Conservation (phyloP, 2,329 filamentous ascomycete genomes). For the Tolypocladium guangdongense region DNA sequence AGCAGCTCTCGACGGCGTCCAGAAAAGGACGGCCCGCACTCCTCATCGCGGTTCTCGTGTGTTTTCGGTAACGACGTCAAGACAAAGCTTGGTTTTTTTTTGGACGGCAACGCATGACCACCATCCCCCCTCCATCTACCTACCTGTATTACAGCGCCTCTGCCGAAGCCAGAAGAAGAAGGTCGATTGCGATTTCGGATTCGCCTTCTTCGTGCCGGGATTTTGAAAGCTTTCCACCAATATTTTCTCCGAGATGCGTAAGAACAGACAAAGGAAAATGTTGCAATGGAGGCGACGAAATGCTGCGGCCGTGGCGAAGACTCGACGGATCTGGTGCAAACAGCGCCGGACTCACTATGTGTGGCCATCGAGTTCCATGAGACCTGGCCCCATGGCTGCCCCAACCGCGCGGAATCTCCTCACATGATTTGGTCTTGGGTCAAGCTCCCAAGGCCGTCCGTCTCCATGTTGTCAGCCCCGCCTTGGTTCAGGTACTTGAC, state of each 20-base stretch:
- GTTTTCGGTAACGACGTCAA: background rate
- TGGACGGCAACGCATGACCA: background rate
- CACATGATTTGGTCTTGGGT: slow-evolving; percentile 99
- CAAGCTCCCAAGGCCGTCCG: slow-evolving; percentile 59
- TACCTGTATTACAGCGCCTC: slow-evolving; percentile 8
- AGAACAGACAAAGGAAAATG: background rate
- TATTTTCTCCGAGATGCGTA: background rate
- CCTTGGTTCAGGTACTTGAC: slow-evolving; percentile 80
- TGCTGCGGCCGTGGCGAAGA: background rate
- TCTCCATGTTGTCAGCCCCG: slow-evolving; percentile 69
- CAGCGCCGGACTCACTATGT: background rate
- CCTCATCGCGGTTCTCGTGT: background rate
- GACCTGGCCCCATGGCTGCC: background rate
- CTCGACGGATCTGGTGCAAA: background rate
- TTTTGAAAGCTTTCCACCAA: background rate
- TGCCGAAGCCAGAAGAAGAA: slow-evolving; percentile 5
- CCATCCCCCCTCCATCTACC: slow-evolving; percentile 2
- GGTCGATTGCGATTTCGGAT: slow-evolving; percentile 8
- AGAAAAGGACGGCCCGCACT: background rate
- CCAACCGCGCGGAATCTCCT: background rate
- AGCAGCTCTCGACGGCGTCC: background rate
- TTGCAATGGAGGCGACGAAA: background rate
- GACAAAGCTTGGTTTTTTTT: background rate
- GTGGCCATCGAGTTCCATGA: background rate
- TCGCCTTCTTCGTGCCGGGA: background rate